A percentile compares a stretch with the other conserved stretches of the same genome.
phyloP scores from a whole-genome alignment of 495 filamentous ascomycete species.

The Glarea lozoyensis region DNA sequence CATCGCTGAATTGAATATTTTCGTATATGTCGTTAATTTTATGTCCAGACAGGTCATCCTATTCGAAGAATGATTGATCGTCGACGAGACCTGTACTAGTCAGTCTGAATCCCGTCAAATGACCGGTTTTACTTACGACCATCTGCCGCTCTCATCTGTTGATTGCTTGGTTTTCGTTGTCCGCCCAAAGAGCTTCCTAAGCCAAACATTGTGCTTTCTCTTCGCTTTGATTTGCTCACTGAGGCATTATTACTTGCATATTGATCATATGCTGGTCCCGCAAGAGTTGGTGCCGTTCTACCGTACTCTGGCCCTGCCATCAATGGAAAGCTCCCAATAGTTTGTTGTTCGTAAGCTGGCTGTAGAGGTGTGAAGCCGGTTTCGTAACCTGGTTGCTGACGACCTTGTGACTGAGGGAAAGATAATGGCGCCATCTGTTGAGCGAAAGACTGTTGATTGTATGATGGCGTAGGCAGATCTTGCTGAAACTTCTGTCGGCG shows the following conservation, averaged over 20 bases:
- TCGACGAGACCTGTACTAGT: conserved; percentile 17
- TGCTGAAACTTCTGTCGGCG: conserved; percentile 61
- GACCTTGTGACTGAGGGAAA: conserved; percentile 14
- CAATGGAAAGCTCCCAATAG: conserved; percentile 5
- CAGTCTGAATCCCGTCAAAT: background rate
- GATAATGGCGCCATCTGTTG: conserved; percentile 14
- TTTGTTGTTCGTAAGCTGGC: conserved; percentile 42
- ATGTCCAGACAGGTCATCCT: background rate
- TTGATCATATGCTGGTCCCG: conserved; percentile 29
- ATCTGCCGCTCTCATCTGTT: conserved; percentile 14
- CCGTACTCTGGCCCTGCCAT: conserved; percentile 29
- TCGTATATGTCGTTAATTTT: background rate
- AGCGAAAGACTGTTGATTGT: conserved; percentile 51
- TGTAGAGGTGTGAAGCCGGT: conserved; percentile 56
- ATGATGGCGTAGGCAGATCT: conserved; percentile 58
- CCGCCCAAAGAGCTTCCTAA: conserved; percentile 27
- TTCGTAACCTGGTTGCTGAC: conserved; percentile 31
- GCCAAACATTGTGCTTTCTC: conserved; percentile 51
- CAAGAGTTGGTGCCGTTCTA: conserved; percentile 25
- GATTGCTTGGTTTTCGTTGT: conserved; percentile 14
- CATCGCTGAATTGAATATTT: background rate
- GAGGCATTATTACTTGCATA: conserved; percentile 7
- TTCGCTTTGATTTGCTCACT: conserved; percentile 41
- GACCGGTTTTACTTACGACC: conserved; percentile 11
- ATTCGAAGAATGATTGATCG: conserved; percentile 23